A percentile compares a stretch with the other conserved stretches of the same genome.
phyloP scores from a whole-genome alignment of 2,329 filamentous ascomycete species.

The Cladosporium sphaerospermum region DNA sequence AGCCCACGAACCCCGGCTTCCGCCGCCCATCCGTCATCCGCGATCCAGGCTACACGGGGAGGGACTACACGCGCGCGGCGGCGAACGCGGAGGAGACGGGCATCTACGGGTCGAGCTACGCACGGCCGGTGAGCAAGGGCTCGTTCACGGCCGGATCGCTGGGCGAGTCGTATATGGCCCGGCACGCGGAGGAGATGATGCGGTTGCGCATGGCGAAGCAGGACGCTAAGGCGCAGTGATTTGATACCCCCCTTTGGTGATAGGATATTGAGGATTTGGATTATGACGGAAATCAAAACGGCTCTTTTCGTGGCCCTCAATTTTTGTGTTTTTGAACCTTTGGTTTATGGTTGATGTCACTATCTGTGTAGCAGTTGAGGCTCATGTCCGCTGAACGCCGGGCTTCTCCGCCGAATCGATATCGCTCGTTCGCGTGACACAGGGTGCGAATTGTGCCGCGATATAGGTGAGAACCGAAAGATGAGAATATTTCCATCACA shows the following conservation, averaged over 20 bases:
- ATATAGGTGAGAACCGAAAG: too few species aligned
- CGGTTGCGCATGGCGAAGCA: slow-evolving; percentile 4
- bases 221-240: slow-evolving; percentile 6
- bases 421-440: too few species aligned
- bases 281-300: background rate
- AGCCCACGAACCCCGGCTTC: slow-evolving; percentile 30
- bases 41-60: slow-evolving; percentile 26
- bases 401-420: too few species aligned
- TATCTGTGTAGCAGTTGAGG: too few species aligned
- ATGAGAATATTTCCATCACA: too few species aligned
- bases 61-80: slow-evolving; percentile 20
- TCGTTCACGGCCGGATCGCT: slow-evolving; percentile 26
- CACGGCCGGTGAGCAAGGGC: slow-evolving; percentile 14
- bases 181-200: slow-evolving; percentile 23
- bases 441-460: too few species aligned
- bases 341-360: background rate
- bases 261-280: background rate
- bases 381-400: too few species aligned
- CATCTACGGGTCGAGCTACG: slow-evolving; percentile 22
- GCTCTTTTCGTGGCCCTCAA: background rate
- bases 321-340: background rate
- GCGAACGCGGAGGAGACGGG: slow-evolving; percentile 21
- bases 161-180: slow-evolving; percentile 31
- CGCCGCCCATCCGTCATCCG: slow-evolving; percentile 25
- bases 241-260: slow-evolving; percentile 1